Percentiles rank a stretch among this genome's conserved stretches.
These are phyloP conservation scores for Guadua angustifolia DNA, from an alignment of 176 grass and related monocot species.

Conservation along the genomic window DNA sequence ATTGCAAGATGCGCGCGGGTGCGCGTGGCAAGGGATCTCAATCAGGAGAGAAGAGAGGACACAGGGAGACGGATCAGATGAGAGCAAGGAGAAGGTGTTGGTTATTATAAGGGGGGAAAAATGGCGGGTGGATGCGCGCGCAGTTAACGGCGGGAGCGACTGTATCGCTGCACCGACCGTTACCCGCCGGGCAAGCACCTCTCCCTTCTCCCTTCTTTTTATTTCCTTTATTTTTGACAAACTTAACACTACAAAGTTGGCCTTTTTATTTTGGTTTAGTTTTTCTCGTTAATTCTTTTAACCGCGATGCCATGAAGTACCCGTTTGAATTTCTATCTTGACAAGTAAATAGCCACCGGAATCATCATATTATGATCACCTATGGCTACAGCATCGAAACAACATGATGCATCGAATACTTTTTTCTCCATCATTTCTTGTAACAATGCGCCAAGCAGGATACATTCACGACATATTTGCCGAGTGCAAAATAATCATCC, in stretches of 20 bases:
- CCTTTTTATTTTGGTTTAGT: neutral
- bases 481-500: neutral
- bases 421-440: neutral
- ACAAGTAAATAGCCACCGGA: neutral
- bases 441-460: neutral
- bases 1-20: conserved; percentile 22
- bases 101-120: conserved; percentile 38
- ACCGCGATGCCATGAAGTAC: neutral
- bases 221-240: neutral
- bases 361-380: neutral
- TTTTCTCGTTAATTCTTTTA: neutral
- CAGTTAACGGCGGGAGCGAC: neutral
- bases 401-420: neutral
- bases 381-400: neutral
- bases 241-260: neutral
- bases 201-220: neutral
- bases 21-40: neutral
- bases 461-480: neutral
- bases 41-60: neutral
- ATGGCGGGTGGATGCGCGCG: conserved; percentile 14
- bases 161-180: neutral
- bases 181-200: neutral
- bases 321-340: no score
- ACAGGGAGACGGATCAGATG: neutral
- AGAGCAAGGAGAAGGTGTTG: conserved; percentile 21